Base-by-base conservation (phyloP, 2,329 filamentous ascomycete species). In the Beauveria sp. region DNA sequence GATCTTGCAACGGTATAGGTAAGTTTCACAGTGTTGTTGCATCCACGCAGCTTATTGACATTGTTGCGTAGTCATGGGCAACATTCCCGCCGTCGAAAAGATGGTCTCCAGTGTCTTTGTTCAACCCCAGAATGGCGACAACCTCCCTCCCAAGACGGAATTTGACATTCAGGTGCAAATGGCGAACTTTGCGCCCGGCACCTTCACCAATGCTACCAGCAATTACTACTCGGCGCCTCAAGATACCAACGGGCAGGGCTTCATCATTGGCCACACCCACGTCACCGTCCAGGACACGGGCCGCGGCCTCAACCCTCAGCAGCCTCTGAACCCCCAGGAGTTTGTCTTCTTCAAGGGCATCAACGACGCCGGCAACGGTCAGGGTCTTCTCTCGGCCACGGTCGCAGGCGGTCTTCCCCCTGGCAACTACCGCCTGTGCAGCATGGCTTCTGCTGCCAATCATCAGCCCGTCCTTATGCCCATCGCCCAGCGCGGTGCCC, bases 321-420 rank as follows among this genome's bases (percentile, higher is more conserved):
- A 71, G n/a, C 78, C 84, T 30, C 77, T 83, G 6, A 79, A 86
- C 64, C 77, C 84, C 38, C 72, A 69, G 24, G 71, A 78, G 68
- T 86, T 83, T 66, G 81, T 75, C 68, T 86, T 86, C 72, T 87
- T 87, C 81, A 86, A 87, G 78, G 85, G 85, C 63, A 84, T 87
- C 74, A 86, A 87, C 72, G 83, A 86, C 63, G 78, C 73, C 18
- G 84, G 83, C 40, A 79, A 87, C 67, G 80, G 79, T 38, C 67
- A 81, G 2, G 84, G 84, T 56, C 73, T 78, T 5, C 75, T 88
- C 12, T 71, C 75, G 14, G 81, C 84, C 45, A 73, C 70, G 2
- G 85, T 88, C 26, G 73, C 75, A 1, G 82, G 79, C 61, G 86
- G 85, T 67, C 80, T 88, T 3, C 83, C 84, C 3, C 76, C 78